Evolutionary conservation across 2,329 filamentous ascomycete genomes (phyloP).

Genomic region (Diaporthe vexans): DNA sequence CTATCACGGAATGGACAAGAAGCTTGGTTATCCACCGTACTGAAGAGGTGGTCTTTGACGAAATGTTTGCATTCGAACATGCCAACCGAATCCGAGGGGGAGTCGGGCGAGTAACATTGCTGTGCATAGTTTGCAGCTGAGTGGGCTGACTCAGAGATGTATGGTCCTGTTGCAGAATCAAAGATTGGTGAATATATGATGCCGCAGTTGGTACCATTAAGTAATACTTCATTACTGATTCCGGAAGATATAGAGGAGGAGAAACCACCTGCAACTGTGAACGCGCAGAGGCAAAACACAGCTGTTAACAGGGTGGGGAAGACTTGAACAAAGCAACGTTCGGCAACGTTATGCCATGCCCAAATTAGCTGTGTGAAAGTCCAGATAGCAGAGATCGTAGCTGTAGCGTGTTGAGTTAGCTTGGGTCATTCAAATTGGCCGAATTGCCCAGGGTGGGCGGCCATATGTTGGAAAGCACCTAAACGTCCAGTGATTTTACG

Average conservation of each 20-base stretch:
- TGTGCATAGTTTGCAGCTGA: slow-evolving; percentile 39
- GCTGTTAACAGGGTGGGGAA: not conserved
- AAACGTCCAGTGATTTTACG: too few species aligned
- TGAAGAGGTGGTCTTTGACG: not conserved
- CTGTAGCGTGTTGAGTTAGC: not conserved
- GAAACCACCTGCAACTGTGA: slow-evolving; percentile 25
- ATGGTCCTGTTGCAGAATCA: too few species aligned
- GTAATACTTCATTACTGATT: slow-evolving; percentile 18
- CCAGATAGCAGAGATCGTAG: not conserved
- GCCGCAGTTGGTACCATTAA: slow-evolving; percentile 39
- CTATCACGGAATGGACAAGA: slow-evolving; percentile 43
- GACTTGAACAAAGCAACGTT: not conserved
- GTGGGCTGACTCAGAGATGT: too few species aligned
- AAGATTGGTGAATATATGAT: too few species aligned
- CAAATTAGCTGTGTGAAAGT: not conserved
- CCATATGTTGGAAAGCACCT: too few species aligned
- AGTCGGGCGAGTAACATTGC: slow-evolving; percentile 38
- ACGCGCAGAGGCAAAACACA: slow-evolving; percentile 1
- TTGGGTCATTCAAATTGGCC: not conserved
- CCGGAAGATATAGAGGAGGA: slow-evolving; percentile 15
- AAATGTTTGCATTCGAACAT: slow-evolving; percentile 18
- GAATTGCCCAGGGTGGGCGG: too few species aligned
- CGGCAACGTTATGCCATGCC: not conserved
- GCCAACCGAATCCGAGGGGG: not conserved
- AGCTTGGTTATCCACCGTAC: slow-evolving; percentile 27